Evolutionary conservation across 495 filamentous ascomycete genomes (phyloP), one percentile per base, ranked within the genome.

Genomic region (Schizothecium vesticola): DNA sequence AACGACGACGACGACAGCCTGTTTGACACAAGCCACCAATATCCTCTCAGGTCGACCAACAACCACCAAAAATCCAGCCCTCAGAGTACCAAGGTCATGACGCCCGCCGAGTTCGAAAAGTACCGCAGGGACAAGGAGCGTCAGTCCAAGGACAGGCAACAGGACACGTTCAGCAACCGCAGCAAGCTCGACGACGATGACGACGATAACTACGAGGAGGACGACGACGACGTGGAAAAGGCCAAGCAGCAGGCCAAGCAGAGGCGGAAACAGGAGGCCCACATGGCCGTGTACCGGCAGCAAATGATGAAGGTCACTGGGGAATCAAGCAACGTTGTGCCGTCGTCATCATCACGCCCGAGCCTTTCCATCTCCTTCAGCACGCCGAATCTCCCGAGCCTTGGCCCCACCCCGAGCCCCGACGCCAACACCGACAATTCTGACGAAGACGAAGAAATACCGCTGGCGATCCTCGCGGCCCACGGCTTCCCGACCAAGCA

Each of bases 261-360:
- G 70, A 86, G 94, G 67, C 85, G 88, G 67, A 96, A 94, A 80
- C 93, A 97, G 72, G 92, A 97, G 74, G 94, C 94, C 11, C 92
- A 96, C 76, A 85, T 97, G 76, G 83, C 92, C 13, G 89, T 97
- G 9, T 96, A 97, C 75, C 87, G 95, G 59, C 94, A 97, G 75
- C 90, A 94, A 76, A 96, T 97, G 93, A 96, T 93, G 92, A 97
- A 97, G 74, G 90, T 96, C 22, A 96, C 92, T 9, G 94, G 94
- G 61, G 91, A 92, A 71, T 79, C 84, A 8, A 77, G 82, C 64
- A 85, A 83, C 61, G 73, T 36, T 36, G 16, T n/a, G 5, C 43
- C 43, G 19, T 51, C 43, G 43, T 51, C 83, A 1, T 68, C 75
- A 11, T 74, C 78, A 55, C 76, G 84, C 78, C 70, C 83, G 55